phyloP scores from a whole-genome alignment of 2,329 filamentous ascomycete genomes.

The Neopestalotiopsis clavispora region DNA sequence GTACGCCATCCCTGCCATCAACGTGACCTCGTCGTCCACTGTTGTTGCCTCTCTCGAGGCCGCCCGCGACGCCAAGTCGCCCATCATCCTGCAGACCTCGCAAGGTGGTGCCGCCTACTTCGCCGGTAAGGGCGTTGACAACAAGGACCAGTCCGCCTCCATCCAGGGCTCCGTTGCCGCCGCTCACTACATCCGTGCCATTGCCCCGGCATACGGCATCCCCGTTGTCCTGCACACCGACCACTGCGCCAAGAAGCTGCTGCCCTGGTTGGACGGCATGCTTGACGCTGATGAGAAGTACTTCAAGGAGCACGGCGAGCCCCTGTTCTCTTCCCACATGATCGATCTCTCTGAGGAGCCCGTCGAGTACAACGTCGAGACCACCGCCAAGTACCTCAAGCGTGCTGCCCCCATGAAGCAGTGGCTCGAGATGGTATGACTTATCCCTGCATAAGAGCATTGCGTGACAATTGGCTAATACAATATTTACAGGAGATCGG shows the following conservation, averaged over 20 bases:
- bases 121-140: slow-evolving; percentile 86
- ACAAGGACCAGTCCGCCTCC: slow-evolving; percentile 82
- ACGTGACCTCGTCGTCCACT: slow-evolving; percentile 92
- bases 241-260: slow-evolving; percentile 99
- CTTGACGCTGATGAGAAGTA: slow-evolving; percentile 91
- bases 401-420: slow-evolving; percentile 96
- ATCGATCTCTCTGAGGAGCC: slow-evolving; percentile 95
- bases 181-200: slow-evolving; percentile 89
- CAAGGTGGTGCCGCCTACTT: slow-evolving; percentile 95
- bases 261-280: slow-evolving; percentile 97
- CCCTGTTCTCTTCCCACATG: slow-evolving; percentile 97
- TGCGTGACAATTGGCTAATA: not conserved
- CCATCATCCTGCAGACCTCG: slow-evolving; percentile 91
- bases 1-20: slow-evolving; percentile 89
- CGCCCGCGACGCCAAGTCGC: slow-evolving; percentile 87
- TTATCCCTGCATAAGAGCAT: slow-evolving; percentile 17
- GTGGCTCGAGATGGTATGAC: slow-evolving; percentile 94
- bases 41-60: slow-evolving; percentile 90
- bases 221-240: slow-evolving; percentile 96
- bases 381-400: slow-evolving; percentile 92
- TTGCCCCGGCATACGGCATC: slow-evolving; percentile 86
- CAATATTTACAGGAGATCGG: slow-evolving; percentile 66
- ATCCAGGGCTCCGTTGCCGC: slow-evolving; percentile 86
- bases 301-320: slow-evolving; percentile 92
- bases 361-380: slow-evolving; percentile 88